Percentiles rank a stretch among this genome's conserved stretches.
Evolutionary conservation across 345 rosid genomes (phyloP).

Genomic region (Euphorbia peplus): DNA sequence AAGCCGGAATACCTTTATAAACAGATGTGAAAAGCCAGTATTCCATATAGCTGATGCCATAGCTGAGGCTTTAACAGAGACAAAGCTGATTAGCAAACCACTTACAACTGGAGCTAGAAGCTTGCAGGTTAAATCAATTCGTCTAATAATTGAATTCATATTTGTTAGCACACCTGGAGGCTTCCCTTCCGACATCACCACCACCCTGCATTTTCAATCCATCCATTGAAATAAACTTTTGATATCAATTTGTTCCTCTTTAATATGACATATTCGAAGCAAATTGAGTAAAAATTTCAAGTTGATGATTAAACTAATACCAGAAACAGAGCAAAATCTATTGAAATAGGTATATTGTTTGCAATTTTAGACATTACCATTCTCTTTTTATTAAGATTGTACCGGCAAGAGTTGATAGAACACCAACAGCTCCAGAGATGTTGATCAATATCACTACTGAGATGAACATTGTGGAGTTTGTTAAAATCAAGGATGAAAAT

Average conservation of each 20-base stretch:
- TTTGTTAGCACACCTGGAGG: slow-evolving; percentile 49
- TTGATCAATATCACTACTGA: slow-evolving; percentile 47
- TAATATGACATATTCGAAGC: too few relatives aligned
- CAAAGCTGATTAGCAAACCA: slow-evolving; percentile 78
- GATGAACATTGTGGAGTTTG: slow-evolving; percentile 41
- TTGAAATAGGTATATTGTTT: neutral
- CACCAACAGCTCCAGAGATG: slow-evolving; percentile 70
- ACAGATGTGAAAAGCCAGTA: slow-evolving; percentile 73
- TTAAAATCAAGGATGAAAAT: slow-evolving; percentile 34
- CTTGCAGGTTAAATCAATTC: slow-evolving; percentile 79
- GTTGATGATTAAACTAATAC: too few relatives aligned
- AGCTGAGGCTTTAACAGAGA: slow-evolving; percentile 71
- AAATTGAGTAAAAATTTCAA: too few relatives aligned
- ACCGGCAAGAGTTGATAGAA: slow-evolving; percentile 88
- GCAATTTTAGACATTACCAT: slow-evolving; percentile 43
- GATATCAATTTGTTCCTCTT: neutral
- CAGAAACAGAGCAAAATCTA: too few relatives aligned
- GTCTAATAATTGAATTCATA: slow-evolving; percentile 67
- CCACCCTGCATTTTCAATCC: slow-evolving; percentile 51
- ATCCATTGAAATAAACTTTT: neutral
- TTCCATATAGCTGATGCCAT: slow-evolving; percentile 56
- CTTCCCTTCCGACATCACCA: slow-evolving; percentile 71
- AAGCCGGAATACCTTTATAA: slow-evolving; percentile 57
- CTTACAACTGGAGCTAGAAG: slow-evolving; percentile 73
- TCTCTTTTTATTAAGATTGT: slow-evolving; percentile 87